Evolutionary conservation across 78 protist genomes (phyloP), one percentile per base, ranked within the genome.

Genomic region (Bodo saltans): DNA sequence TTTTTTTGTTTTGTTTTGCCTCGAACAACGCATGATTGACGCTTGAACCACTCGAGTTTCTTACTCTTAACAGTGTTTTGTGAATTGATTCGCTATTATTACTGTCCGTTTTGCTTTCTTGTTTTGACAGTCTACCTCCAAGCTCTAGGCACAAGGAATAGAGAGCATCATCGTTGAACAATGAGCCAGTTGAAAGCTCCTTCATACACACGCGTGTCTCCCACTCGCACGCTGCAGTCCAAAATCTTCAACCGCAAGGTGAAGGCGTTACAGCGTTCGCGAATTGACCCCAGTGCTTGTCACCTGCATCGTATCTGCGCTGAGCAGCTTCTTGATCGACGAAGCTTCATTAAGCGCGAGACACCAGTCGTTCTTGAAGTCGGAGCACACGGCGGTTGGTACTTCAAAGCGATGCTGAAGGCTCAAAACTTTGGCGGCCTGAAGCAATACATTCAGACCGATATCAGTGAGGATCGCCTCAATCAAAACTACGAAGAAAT

Each of bases 281-380:
- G 28, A 39, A 3, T 3, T 12, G 30, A 67, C 81, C 26, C 67
- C 42, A 47, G 26, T 3, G 29, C 38, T 17, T 76, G 81, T 38
- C 17, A 76, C 4, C 81, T 76, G 3, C 81, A 76, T 29, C 25
- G 35, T 26, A 47, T 30, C 53, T 2, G 74, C 23, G 86, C 87
- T 34, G 70, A 33, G 52, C 27, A 70, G 2, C 12, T 83, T 23
- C 34, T 73, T 27, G 87, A 83, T 3, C 38, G 87, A 2, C 67
- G 79, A 3, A 33, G 34, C n/a, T 83, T 70, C 75, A 27, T 83
- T 26, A 17, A 32, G 42, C 32, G 87, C 33, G 79, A 83, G 37
- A 74, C 68, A 39, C 82, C 82, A 4, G 68, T 30, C 68, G 68
- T 73, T 34, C 35, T 83, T 27, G 87, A 83, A 27, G 34, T 83